These are phyloP conservation scores for Penicillium verrucosum DNA, from an alignment of 2,329 filamentous ascomycete genomes.

Conservation along the genomic window DNA sequence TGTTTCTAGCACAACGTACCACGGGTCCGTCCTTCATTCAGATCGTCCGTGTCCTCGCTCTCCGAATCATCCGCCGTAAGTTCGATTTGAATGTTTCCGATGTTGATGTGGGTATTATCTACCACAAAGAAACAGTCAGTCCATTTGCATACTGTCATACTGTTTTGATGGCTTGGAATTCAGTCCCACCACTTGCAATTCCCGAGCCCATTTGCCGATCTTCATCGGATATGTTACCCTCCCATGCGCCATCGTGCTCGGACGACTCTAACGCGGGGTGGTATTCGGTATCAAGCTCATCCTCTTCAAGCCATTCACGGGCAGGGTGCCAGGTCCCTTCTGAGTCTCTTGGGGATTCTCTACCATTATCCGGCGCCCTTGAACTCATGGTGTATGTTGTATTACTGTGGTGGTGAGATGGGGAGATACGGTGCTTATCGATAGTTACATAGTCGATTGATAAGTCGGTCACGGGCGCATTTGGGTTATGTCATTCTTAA, in stretches of 20 bases:
- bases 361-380: slow-evolving; percentile 6
- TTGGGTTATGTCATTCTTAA: slow-evolving; percentile 3
- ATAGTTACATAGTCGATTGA: not conserved
- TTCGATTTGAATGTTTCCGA: slow-evolving; percentile 33
- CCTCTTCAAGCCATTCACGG: slow-evolving; percentile 40
- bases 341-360: slow-evolving; percentile 24
- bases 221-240: slow-evolving; percentile 16
- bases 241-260: slow-evolving; percentile 11
- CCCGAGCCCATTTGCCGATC: slow-evolving; percentile 54
- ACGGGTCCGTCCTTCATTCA: slow-evolving; percentile 20
- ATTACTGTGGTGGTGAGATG: not conserved
- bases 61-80: slow-evolving; percentile 39
- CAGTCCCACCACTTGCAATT: slow-evolving; percentile 5
- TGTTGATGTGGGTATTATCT: slow-evolving; percentile 40
- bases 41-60: slow-evolving; percentile 36
- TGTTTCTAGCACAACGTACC: slow-evolving; percentile 20
- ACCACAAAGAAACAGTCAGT: not conserved
- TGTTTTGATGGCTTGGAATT: not conserved
- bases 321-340: slow-evolving; percentile 36
- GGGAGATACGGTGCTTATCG: slow-evolving; percentile 6
- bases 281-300: slow-evolving; percentile 24
- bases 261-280: slow-evolving; percentile 11
- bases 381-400: slow-evolving; percentile 31
- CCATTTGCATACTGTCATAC: not conserved
- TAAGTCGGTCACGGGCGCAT: slow-evolving; percentile 3